Evolutionary conservation across 2,329 filamentous ascomycete species (phyloP), one percentile per base, ranked within the genome.

Genomic region (Fusarium torulosum): DNA sequence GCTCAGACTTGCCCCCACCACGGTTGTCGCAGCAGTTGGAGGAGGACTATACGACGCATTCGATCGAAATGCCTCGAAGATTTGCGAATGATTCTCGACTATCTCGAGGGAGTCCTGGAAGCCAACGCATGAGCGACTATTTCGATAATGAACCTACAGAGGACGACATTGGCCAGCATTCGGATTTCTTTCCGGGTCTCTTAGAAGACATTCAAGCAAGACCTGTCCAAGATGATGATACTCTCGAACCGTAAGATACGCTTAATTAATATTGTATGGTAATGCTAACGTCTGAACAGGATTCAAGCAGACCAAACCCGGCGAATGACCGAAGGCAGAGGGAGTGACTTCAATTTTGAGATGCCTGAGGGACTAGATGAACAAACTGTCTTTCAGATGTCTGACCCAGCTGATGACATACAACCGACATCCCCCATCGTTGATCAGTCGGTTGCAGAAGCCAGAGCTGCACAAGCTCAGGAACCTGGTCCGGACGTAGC

Each of bases 61-160:
- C 88, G 3, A 82, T 90, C 27, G 88, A 90, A 76, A 72, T 89
- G 47, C 84, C 87, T 9, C 81, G 88, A 27, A 79, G 88, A 47
- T 83, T 82, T 17, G 72, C 80, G 45, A 80, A 81, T 0, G 73
- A 76, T 5, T 78, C 79, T 5, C 77, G 85, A 29, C 71, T 84
- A 29, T 86, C 85, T 13, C 76, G 88, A 55, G 84, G 82, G 3
- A 88, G 85, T 63, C 77, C 88, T 65, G 85, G 82, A 0, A 87
- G 83, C 60, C 76, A 82, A 53, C 79, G 83, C 23, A 80, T 84
- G 73, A 89, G 86, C 69, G 87, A 89, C 72, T 83, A 79, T 42
- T 83, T 82, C 53, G 74, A 77, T 21, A 67, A 69, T 25, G 75
- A 82, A 19, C 71, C 73, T 6, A 81, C 79, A 2, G 80, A 81